These are phyloP conservation scores for Albizia julibrissin DNA, from an alignment of 306 rosid species.

Conservation along the genomic window DNA sequence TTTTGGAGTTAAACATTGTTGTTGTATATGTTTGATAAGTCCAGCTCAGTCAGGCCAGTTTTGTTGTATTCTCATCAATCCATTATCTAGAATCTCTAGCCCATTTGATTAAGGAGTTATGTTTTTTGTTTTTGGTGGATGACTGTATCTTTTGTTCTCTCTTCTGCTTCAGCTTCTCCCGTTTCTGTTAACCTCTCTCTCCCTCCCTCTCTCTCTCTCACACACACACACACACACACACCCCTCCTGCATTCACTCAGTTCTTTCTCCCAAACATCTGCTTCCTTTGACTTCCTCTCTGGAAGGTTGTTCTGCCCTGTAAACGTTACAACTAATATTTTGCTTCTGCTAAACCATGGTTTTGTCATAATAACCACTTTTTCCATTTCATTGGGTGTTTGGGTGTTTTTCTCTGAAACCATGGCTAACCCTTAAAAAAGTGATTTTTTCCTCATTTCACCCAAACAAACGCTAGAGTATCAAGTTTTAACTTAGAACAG, in stretches of 20 bases:
- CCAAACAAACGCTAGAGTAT: too few relatives aligned
- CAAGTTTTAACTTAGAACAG: too few relatives aligned
- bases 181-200: not conserved
- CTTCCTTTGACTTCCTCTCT: not conserved
- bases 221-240: not conserved
- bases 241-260: not conserved
- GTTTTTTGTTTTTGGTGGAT: not conserved
- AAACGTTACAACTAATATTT: not conserved
- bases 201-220: not conserved
- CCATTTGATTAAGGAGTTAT: slow-evolving; percentile 12
- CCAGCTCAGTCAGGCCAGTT: slow-evolving; percentile 46
- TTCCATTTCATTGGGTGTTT: too few relatives aligned
- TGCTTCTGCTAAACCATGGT: too few relatives aligned
- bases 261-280: slow-evolving; percentile 25
- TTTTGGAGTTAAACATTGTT: slow-evolving; percentile 29
- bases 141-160: slow-evolving; percentile 12
- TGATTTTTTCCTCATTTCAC: too few relatives aligned
- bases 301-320: not conserved
- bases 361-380: too few relatives aligned
- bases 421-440: too few relatives aligned
- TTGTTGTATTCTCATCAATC: slow-evolving; percentile 54
- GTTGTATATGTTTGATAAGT: slow-evolving; percentile 60
- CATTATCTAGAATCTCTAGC: slow-evolving; percentile 34
- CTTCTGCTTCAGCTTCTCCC: slow-evolving; percentile 10
- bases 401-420: too few relatives aligned